phyloP scores from a whole-genome alignment of 768 basidiomycete species.

The Kondoa subrosea region DNA sequence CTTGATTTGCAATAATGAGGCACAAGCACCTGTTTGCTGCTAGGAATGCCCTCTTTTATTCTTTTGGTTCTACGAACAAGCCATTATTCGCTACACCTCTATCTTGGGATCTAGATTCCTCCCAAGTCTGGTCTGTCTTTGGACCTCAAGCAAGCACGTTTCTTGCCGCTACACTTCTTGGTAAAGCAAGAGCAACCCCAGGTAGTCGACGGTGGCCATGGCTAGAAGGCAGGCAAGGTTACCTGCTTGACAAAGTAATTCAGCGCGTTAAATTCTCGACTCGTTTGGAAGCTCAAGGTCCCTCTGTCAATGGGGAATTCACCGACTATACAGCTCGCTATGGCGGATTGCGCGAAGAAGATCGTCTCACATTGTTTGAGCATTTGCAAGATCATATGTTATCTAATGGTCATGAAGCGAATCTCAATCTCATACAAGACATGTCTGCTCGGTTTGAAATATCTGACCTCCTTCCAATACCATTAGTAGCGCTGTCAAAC shows the following conservation, averaged over 20 bases:
- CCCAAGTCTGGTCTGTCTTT: not conserved
- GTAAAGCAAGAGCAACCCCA: not conserved
- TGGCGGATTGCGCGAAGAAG: conserved; percentile 42
- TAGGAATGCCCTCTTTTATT: not conserved
- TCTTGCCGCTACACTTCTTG: not conserved
- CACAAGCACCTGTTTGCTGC: not conserved
- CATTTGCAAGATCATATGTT: conserved; percentile 42
- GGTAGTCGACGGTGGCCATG: not conserved
- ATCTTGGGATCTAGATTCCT: not conserved
- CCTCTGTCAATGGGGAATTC: not conserved
- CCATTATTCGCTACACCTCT: not conserved
- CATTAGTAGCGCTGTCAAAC: conserved; percentile 68
- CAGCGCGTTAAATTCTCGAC: not conserved
- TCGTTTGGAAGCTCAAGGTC: not conserved
- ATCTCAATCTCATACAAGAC: conserved; percentile 34
- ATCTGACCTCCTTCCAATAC: conserved; percentile 53
- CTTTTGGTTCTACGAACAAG: not conserved
- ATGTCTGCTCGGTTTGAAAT: conserved; percentile 48
- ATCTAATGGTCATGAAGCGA: conserved; percentile 6
- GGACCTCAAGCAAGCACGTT: not conserved
- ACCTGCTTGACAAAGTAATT: not conserved
- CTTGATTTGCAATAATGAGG: not conserved
- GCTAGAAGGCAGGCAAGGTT: not conserved
- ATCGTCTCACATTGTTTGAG: conserved; percentile 56
- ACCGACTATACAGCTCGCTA: not conserved